Evolutionary conservation across 306 rosid genomes (phyloP).

Genomic region (Quercus wislizeni): DNA sequence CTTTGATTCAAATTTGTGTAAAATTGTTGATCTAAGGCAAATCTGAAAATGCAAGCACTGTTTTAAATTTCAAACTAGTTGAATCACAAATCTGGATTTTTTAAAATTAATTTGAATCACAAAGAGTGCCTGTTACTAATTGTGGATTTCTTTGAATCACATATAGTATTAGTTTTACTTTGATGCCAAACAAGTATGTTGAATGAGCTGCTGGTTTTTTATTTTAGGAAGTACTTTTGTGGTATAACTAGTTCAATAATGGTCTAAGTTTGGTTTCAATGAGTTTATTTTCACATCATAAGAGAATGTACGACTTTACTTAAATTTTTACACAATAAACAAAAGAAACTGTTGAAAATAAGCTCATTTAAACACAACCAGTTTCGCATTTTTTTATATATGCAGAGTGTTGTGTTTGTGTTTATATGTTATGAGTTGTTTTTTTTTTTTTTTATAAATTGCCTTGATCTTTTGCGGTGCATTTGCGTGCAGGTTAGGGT

Average conservation of each 20-base stretch:
- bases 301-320: no score
- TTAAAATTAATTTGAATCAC: neutral
- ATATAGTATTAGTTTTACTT: neutral
- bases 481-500: constrained; percentile 69
- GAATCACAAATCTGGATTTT: neutral
- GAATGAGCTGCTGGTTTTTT: neutral
- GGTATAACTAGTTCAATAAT: neutral
- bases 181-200: neutral
- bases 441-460: neutral
- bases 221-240: neutral
- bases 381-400: neutral
- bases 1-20: neutral
- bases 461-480: neutral
- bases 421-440: neutral
- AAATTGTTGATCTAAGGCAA: neutral
- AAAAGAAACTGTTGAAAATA: no score
- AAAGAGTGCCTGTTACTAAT: neutral
- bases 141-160: neutral
- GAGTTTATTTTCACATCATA: no score
- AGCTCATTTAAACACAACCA: no score
- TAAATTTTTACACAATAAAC: no score
- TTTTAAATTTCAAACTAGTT: neutral
- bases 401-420: neutral
- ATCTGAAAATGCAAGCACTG: neutral
- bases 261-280: neutral